Conservation (phyloP, 2,329 filamentous ascomycete genomes). For the Lachnellula occidentalis region DNA sequence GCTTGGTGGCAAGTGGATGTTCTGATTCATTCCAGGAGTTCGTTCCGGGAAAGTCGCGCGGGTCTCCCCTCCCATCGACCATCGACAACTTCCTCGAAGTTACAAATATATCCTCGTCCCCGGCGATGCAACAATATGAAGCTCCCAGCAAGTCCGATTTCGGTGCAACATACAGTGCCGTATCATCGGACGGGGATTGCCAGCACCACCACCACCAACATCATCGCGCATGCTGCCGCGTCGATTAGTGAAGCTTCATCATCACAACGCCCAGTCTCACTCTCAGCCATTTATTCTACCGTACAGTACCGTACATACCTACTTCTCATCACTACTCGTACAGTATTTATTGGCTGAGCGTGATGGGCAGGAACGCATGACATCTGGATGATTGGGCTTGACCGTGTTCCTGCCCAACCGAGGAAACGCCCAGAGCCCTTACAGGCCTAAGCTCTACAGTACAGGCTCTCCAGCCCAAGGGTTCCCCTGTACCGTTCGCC, state of each 20-base stretch:
- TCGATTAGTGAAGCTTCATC: background rate
- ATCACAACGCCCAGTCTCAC: background rate
- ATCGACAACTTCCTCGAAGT: background rate
- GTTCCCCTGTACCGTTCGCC: background rate
- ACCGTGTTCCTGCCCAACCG: slow-evolving; percentile 2
- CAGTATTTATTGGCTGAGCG: background rate
- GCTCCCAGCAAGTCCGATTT: background rate
- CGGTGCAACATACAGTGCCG: background rate
- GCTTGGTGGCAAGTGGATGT: slow-evolving; percentile 6
- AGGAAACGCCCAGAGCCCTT: background rate
- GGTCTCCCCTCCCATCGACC: too few relatives aligned
- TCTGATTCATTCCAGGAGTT: background rate
- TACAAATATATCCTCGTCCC: too few relatives aligned
- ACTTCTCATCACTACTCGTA: too few relatives aligned
- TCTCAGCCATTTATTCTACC: background rate
- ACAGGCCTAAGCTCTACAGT: background rate
- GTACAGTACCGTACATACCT: too few relatives aligned
- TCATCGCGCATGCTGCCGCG: background rate
- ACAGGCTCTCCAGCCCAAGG: background rate
- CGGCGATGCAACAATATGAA: too few relatives aligned
- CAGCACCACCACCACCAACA: background rate
- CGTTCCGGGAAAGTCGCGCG: background rate
- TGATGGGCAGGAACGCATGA: slow-evolving; percentile 3
- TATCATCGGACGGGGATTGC: background rate
- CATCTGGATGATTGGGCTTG: background rate